Evolutionary conservation across 352 stramenopile genomes (phyloP).

Genomic region (Globisporangium apiculatum): DNA sequence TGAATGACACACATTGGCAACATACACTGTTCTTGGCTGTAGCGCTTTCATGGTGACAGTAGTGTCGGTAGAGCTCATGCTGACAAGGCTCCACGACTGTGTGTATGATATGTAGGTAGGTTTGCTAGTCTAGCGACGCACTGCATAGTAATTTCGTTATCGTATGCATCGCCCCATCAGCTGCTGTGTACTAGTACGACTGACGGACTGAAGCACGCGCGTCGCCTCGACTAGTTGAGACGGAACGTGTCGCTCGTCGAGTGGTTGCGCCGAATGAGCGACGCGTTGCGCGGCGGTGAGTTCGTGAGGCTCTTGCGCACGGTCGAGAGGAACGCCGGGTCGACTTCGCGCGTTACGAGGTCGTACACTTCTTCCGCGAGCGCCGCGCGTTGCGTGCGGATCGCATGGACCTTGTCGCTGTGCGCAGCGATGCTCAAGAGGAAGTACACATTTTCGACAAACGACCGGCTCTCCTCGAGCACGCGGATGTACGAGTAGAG

Average conservation of each 20-base stretch:
- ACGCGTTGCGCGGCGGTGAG: conserved; percentile 20
- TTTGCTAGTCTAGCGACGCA: too few species aligned
- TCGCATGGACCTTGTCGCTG: conserved; percentile 41
- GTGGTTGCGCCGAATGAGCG: conserved; percentile 25
- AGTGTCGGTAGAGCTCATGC: too few species aligned
- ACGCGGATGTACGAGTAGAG: conserved; percentile 77
- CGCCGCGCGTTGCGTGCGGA: conserved; percentile 44
- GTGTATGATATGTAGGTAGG: too few species aligned
- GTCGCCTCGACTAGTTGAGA: background rate
- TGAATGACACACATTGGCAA: too few species aligned
- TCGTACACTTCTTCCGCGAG: conserved; percentile 53
- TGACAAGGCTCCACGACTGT: too few species aligned
- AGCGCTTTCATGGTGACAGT: too few species aligned
- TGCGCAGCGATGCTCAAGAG: conserved; percentile 66
- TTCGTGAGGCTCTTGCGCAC: conserved; percentile 48
- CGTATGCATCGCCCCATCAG: too few species aligned
- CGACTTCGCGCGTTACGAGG: conserved; percentile 42
- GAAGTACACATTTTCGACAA: conserved; percentile 72
- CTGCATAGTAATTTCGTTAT: too few species aligned
- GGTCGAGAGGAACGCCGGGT: conserved; percentile 42
- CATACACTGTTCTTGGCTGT: too few species aligned
- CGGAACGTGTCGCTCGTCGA: conserved; percentile 39
- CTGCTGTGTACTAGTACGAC: too few species aligned
- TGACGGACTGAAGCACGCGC: too few species aligned
- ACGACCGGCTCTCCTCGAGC: conserved; percentile 67